phyloP scores from a whole-genome alignment of 305 asterid genomes.

The Ilex paraguariensis region DNA sequence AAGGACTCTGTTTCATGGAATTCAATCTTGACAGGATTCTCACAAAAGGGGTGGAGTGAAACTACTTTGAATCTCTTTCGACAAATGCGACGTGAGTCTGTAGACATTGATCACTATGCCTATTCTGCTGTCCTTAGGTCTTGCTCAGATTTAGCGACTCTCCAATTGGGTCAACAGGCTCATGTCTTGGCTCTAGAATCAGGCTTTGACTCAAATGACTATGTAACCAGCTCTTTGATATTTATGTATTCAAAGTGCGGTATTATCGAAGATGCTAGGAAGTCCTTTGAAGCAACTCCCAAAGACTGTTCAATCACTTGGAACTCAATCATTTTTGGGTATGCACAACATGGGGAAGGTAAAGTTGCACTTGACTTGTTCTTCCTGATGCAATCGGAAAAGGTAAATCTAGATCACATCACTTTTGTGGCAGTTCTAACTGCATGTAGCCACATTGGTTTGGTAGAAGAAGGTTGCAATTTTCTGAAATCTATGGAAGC shows the following conservation, averaged over 20 bases:
- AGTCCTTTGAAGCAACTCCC: conserved; percentile 52
- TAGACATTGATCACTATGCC: conserved; percentile 53
- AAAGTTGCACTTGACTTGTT: conserved; percentile 62
- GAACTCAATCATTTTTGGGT: conserved; percentile 82
- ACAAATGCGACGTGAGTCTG: conserved; percentile 41
- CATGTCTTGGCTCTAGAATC: conserved; percentile 52
- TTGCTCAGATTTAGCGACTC: conserved; percentile 78
- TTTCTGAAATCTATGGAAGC: conserved; percentile 61
- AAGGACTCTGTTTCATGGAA: conserved; percentile 78
- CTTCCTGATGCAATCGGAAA: conserved; percentile 39
- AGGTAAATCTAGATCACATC: conserved; percentile 66
- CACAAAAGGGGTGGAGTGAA: conserved; percentile 67
- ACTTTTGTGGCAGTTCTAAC: conserved; percentile 82
- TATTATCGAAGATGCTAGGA: conserved; percentile 60
- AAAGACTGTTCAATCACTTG: conserved; percentile 63
- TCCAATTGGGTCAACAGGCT: conserved; percentile 55
- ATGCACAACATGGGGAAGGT: conserved; percentile 87
- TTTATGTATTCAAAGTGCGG: conserved; percentile 88
- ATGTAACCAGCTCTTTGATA: conserved; percentile 57
- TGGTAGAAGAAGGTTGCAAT: conserved; percentile 66
- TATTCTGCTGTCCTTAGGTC: conserved; percentile 62
- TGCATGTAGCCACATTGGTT: conserved; percentile 89
- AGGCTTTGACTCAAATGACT: conserved; percentile 48
- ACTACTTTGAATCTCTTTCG: conserved; percentile 48
- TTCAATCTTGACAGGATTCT: conserved; percentile 67